Evolutionary conservation across 164 flowering plant genomes (phyloP).

Genomic region (grape (Vitis vinifera)): DNA sequence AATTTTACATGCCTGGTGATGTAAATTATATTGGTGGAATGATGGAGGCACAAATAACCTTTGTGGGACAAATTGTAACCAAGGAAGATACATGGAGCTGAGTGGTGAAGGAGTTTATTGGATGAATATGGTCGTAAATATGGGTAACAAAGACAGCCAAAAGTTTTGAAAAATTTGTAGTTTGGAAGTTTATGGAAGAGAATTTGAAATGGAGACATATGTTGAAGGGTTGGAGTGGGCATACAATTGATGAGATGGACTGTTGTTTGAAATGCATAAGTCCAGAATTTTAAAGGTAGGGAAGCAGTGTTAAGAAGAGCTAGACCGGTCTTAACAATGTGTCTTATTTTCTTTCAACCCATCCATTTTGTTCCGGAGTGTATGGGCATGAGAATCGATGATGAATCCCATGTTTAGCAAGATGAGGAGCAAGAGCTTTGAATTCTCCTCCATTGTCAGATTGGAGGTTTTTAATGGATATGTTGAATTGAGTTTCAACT

Average conservation of each 20-base stretch:
- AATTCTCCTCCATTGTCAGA: constrained; percentile 24
- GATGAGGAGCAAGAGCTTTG: neutral
- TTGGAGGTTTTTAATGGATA: no score
- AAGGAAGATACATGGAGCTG: no score
- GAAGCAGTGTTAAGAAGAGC: constrained; percentile 12
- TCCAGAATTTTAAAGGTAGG: constrained; percentile 13
- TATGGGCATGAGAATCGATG: constrained; percentile 18
- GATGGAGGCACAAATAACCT: no score
- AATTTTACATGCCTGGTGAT: no score
- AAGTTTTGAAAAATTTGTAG: no score
- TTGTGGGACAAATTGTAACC: no score
- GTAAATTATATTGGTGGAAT: no score
- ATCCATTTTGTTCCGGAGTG: constrained; percentile 17
- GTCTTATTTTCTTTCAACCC: constrained; percentile 7
- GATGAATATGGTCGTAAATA: no score
- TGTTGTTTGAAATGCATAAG: constrained; percentile 18
- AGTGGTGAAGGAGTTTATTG: no score
- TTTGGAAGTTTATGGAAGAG: neutral
- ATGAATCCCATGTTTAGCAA: neutral
- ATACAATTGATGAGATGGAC: constrained; percentile 16
- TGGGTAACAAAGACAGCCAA: no score
- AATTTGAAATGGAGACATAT: neutral
- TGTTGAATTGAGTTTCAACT: no score
- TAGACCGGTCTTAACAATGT: constrained; percentile 15
- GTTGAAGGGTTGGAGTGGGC: neutral